A percentile compares a stretch with the other conserved stretches of the same genome.
phyloP scores from a whole-genome alignment of 2,329 filamentous ascomycete genomes.

The Penicillium sp. region DNA sequence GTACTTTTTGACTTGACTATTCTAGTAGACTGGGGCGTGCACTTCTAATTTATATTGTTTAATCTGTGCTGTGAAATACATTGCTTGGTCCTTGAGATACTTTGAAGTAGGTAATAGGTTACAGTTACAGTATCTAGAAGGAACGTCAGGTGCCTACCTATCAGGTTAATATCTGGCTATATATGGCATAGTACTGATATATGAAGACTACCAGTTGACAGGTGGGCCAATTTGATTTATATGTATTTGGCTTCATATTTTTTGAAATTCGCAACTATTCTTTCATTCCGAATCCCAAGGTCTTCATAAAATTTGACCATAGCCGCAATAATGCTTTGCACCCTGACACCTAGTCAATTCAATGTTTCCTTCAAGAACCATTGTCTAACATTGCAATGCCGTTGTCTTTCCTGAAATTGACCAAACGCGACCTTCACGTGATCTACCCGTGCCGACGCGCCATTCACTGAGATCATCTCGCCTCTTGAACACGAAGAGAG shows the following conservation, averaged over 20 bases:
- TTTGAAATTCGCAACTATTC: too few relatives aligned
- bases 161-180: too few relatives aligned
- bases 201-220: neutral
- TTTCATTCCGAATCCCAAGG: neutral
- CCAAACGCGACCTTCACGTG: constrained; percentile 30
- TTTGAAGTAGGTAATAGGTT: neutral
- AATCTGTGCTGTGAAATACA: neutral
- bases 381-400: neutral
- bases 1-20: constrained; percentile 13
- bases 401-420: neutral
- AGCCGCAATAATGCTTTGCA: too few relatives aligned
- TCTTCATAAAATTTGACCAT: neutral
- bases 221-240: too few relatives aligned
- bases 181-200: too few relatives aligned
- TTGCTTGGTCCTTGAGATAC: neutral
- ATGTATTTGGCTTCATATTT: too few relatives aligned
- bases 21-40: neutral
- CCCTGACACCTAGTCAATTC: neutral
- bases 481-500: constrained; percentile 26
- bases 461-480: constrained; percentile 32
- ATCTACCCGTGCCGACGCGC: constrained; percentile 33
- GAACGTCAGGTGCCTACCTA: too few relatives aligned
- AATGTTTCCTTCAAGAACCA: neutral
- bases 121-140: neutral
- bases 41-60: neutral